These are phyloP conservation scores for Collybia nuda DNA, from an alignment of 768 basidiomycete species.

Conservation along the genomic window DNA sequence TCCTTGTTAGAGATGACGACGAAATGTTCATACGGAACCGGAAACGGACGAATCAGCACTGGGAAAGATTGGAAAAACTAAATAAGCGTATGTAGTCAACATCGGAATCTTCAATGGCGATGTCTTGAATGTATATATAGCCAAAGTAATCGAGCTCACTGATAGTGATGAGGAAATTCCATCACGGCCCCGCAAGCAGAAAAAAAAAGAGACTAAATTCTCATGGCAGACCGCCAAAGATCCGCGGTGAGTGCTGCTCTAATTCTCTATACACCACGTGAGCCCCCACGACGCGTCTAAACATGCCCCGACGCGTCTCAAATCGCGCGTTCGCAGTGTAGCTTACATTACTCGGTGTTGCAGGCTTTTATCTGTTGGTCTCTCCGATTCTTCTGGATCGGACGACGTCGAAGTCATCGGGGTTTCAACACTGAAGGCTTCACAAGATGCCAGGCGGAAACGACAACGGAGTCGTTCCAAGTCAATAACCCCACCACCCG, in stretches of 20 bases:
- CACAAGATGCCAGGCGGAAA: slow-evolving; percentile 31
- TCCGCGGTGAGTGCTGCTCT: slow-evolving; percentile 33
- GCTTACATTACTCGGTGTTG: background rate
- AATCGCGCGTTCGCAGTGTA: slow-evolving; percentile 1
- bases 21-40: slow-evolving; percentile 70
- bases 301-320: slow-evolving; percentile 1
- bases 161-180: slow-evolving; percentile 28
- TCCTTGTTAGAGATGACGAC: slow-evolving; percentile 55
- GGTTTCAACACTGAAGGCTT: slow-evolving; percentile 27
- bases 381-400: slow-evolving; percentile 43
- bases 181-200: slow-evolving; percentile 33
- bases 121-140: slow-evolving; percentile 3
- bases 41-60: slow-evolving; percentile 51
- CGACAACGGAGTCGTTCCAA: slow-evolving; percentile 59
- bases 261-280: background rate
- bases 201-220: slow-evolving; percentile 36
- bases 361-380: slow-evolving; percentile 40
- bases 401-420: slow-evolving; percentile 37
- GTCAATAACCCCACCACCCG: slow-evolving; percentile 79
- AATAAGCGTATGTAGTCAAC: slow-evolving; percentile 48
- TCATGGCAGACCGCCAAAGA: slow-evolving; percentile 43
- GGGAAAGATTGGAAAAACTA: slow-evolving; percentile 59
- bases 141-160: slow-evolving; percentile 7
- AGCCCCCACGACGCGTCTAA: background rate
- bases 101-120: background rate